Evolutionary conservation across 352 stramenopile genomes (phyloP), one percentile per base, ranked within the genome.

Genomic region (Phytophthora rubi): DNA sequence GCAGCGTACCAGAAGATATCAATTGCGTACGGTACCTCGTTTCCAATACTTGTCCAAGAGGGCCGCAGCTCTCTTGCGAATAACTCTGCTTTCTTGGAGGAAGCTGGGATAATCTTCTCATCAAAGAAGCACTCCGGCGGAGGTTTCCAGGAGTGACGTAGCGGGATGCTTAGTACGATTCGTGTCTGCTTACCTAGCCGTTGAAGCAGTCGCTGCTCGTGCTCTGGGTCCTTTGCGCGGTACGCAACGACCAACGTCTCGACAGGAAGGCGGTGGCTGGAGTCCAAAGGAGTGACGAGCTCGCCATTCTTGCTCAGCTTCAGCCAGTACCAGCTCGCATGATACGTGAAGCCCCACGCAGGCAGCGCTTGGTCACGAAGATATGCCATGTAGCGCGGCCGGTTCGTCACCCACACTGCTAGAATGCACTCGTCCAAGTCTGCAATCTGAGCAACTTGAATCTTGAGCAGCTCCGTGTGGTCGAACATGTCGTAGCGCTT

Each of bases 61-160:
- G 81, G 81, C 15, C 86, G 79, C 32, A 94, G 53, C 44, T 94
- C 86, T 4, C 86, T 76, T 26, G 84, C 86, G 62, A 94, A 94
- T 18, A 94, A 52, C 70, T 94, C 86, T 0, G 79, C 47, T 63
- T 85, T 88, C 23, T 53, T 58, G 2, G 67, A 53, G 1, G 56
- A 62, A 5, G n/a, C 15, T 12, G 30, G 33, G 0, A 68, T 13
- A 5, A 65, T 57, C 0, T 62, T 23, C 5, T 75, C 48, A 26
- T 64, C 52, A 32, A 94, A 91, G 33, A 91, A 88, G 10, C 73
- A 69, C 47, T 91, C 81, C 0, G 81, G 79, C 12, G 86, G 86
- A 10, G 86, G 86, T 53, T 94, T 94, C 86, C 84, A 92, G 10
- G 86, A 94, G 53, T 94, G 86, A 0, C 84, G 84, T 53, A 92